phyloP scores from a whole-genome alignment of 768 basidiomycete genomes.

The Phlebiopsis flavidoalba region DNA sequence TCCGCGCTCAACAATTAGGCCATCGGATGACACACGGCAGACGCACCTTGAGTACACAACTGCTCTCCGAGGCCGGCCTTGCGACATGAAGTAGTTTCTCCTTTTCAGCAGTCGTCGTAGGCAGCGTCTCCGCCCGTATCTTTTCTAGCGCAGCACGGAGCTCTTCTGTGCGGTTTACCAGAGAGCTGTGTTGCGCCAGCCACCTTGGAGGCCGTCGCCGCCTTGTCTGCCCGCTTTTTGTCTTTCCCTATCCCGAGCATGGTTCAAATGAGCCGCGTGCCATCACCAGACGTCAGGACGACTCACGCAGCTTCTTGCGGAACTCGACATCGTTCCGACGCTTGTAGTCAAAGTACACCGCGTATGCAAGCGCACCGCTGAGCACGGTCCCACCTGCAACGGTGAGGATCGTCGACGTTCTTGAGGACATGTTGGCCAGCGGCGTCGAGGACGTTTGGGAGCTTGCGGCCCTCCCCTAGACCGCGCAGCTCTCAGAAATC shows the following conservation, averaged over 20 bases:
- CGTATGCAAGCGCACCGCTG: conserved; percentile 66
- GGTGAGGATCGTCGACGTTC: conserved; percentile 35
- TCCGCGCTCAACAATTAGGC: not conserved
- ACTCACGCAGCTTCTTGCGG: conserved; percentile 83
- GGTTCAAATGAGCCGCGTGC: not conserved
- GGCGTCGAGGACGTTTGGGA: not conserved
- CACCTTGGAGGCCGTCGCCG: conserved; percentile 36
- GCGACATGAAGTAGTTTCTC: conserved; percentile 91
- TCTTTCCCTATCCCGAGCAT: conserved; percentile 65
- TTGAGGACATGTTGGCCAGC: conserved; percentile 18
- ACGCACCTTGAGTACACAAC: conserved; percentile 67
- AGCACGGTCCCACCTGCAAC: conserved; percentile 43
- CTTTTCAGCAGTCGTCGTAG: conserved; percentile 64
- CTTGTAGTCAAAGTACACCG: conserved; percentile 91
- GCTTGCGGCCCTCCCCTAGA: not conserved
- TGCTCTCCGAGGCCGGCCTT: conserved; percentile 87
- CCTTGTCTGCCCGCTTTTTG: conserved; percentile 82
- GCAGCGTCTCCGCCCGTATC: conserved; percentile 65
- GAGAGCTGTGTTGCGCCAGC: conserved; percentile 22
- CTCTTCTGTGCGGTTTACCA: conserved; percentile 34
- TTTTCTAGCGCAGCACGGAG: conserved; percentile 59
- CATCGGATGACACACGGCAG: not conserved
- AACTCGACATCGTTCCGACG: conserved; percentile 84
- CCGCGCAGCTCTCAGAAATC: conserved; percentile 2
- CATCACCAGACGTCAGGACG: conserved; percentile 4